Percentiles rank a stretch among this genome's conserved stretches.
phyloP scores from a whole-genome alignment of 768 basidiomycete species.

The Chalciporus sphaerocephalus region DNA sequence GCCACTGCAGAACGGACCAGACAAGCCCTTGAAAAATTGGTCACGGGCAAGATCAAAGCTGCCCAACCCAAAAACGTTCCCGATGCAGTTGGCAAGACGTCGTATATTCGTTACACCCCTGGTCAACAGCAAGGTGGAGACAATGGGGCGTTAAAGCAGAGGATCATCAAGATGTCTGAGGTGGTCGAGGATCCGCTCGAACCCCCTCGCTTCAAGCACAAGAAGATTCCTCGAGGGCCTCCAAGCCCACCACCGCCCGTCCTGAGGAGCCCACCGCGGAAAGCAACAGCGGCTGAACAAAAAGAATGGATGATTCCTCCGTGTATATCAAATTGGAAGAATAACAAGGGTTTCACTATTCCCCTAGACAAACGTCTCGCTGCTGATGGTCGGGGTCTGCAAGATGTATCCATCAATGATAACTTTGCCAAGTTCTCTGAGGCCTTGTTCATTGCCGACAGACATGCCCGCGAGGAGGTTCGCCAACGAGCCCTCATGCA shows the following conservation, averaged over 20 bases:
- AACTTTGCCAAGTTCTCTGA: slow-evolving; percentile 99
- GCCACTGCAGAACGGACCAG: slow-evolving; percentile 89
- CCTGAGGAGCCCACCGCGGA: slow-evolving; percentile 89
- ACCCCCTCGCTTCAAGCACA: slow-evolving; percentile 96
- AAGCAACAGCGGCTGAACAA: slow-evolving; percentile 94
- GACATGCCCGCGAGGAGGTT: slow-evolving; percentile 97
- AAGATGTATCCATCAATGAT: slow-evolving; percentile 99
- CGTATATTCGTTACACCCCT: slow-evolving; percentile 95
- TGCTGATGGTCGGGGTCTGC: slow-evolving; percentile 95
- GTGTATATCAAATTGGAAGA: slow-evolving; percentile 99
- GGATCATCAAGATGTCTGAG: slow-evolving; percentile 99
- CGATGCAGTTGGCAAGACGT: slow-evolving; percentile 74
- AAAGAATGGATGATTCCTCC: slow-evolving; percentile 99
- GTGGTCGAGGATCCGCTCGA: slow-evolving; percentile 97
- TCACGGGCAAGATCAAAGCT: slow-evolving; percentile 95
- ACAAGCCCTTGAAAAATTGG: slow-evolving; percentile 88
- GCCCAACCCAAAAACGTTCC: slow-evolving; percentile 96
- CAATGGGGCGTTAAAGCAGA: slow-evolving; percentile 66
- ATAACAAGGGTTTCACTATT: slow-evolving; percentile 99
- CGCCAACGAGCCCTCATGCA: slow-evolving; percentile 96
- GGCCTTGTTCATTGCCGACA: slow-evolving; percentile 89
- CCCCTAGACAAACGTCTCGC: slow-evolving; percentile 97
- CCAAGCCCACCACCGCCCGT: slow-evolving; percentile 96
- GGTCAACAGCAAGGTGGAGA: slow-evolving; percentile 74
- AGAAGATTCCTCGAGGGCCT: slow-evolving; percentile 96